phyloP scores from a whole-genome alignment of 2,329 filamentous ascomycete genomes.

The Hymenoscyphus occultus region DNA sequence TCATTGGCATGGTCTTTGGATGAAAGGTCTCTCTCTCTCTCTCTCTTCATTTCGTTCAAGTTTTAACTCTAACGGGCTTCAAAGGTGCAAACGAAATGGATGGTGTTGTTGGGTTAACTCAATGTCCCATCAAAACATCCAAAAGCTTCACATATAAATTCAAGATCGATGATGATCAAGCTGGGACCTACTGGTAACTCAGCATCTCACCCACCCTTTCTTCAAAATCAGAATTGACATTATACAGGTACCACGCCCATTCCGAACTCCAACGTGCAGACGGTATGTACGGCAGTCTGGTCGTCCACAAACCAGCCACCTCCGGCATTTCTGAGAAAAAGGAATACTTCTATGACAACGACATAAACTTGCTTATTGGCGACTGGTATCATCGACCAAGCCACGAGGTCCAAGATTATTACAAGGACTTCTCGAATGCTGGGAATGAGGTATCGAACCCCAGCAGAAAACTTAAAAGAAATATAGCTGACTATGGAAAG shows the following conservation, averaged over 20 bases:
- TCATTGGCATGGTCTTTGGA: slow-evolving; percentile 44
- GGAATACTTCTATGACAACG: slow-evolving; percentile 37
- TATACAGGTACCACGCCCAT: slow-evolving; percentile 47
- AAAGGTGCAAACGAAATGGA: slow-evolving; percentile 29
- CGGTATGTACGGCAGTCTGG: slow-evolving; percentile 45
- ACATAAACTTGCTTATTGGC: slow-evolving; percentile 44
- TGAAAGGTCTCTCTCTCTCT: slow-evolving; percentile 10
- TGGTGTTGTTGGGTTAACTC: slow-evolving; percentile 22
- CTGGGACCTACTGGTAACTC: slow-evolving; percentile 21
- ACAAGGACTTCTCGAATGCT: slow-evolving; percentile 41
- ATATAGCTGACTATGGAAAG: slow-evolving; percentile 29
- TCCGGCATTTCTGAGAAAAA: slow-evolving; percentile 24
- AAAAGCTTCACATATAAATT: slow-evolving; percentile 21
- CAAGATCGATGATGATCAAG: slow-evolving; percentile 16
- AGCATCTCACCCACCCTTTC: neutral
- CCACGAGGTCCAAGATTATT: slow-evolving; percentile 42
- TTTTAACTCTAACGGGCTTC: neutral
- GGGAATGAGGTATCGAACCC: slow-evolving; percentile 39
- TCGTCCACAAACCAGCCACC: slow-evolving; percentile 40
- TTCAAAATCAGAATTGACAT: neutral
- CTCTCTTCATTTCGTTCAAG: neutral
- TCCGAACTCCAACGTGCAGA: slow-evolving; percentile 42
- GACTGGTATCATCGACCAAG: slow-evolving; percentile 48
- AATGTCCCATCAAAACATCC: slow-evolving; percentile 13
- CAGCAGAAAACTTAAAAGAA: neutral